Evolutionary conservation across 371 early-diverging fungal species (phyloP).

Genomic region (Sporodiniella umbellata): DNA sequence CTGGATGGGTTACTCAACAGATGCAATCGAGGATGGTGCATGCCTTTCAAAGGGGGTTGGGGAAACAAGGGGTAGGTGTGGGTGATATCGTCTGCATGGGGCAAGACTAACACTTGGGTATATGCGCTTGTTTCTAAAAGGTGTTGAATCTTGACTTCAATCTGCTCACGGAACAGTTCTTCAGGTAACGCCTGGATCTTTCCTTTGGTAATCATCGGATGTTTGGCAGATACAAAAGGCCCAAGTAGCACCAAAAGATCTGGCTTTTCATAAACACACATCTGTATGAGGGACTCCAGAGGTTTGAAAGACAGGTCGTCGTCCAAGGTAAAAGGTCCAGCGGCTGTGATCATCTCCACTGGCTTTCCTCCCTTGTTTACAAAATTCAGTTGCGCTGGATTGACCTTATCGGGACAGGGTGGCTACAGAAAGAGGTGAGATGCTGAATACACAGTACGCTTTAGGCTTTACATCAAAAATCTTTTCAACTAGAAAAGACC

Average conservation of each 20-base stretch:
- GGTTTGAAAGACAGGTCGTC: constrained; percentile 78
- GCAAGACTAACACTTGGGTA: constrained; percentile 65
- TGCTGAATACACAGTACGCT: background rate
- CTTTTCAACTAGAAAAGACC: constrained; percentile 19
- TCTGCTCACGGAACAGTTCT: constrained; percentile 58
- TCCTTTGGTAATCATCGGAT: constrained; percentile 61
- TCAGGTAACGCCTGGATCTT: constrained; percentile 56
- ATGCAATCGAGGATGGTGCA: constrained; percentile 30
- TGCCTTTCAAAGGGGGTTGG: constrained; percentile 68
- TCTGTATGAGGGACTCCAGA: constrained; percentile 64
- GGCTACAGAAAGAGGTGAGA: constrained; percentile 16
- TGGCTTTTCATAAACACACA: constrained; percentile 59
- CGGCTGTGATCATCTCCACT: constrained; percentile 65
- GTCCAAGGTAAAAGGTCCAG: constrained; percentile 84
- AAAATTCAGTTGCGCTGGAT: constrained; percentile 18
- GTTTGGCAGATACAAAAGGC: constrained; percentile 77
- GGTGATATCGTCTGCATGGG: constrained; percentile 71
- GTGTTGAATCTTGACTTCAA: constrained; percentile 47
- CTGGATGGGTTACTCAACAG: constrained; percentile 81
- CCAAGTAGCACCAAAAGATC: constrained; percentile 83
- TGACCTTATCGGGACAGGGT: constrained; percentile 28
- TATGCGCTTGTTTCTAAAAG: constrained; percentile 41
- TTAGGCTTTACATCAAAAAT: constrained; percentile 20
- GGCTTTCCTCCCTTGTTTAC: constrained; percentile 36
- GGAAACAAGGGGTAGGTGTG: constrained; percentile 76